Base-by-base conservation (phyloP, 2,329 filamentous ascomycete genomes). In the Eutypella sp. region DNA sequence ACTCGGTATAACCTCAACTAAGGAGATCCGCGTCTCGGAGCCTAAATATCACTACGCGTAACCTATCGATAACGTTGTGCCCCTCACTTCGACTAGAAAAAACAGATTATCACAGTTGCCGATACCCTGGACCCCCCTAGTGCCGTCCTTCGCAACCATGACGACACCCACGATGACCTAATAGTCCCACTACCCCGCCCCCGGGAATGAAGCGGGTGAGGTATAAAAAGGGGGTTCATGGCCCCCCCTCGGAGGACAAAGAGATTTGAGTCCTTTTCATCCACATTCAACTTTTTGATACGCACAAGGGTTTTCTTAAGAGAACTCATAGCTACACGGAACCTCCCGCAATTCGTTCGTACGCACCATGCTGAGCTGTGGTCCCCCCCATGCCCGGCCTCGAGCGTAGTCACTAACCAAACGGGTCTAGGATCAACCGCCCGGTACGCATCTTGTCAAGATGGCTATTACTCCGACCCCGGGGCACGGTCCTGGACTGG, bases 401-500 rank as follows among this genome's bases (percentile, higher is more conserved):
- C 19, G 13, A n/a, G 20, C 36, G 7, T 8, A 39, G n/a, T 24
- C 23, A 39, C 36, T 39, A 39, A 39, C 36, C 36, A 24, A n/a
- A n/a, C 20, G 23, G 15, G 11, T 39, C 19, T 39, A 39, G 20
- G 20, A n/a, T 19, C 11, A 39, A 38, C 11, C 36, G 19, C 48
- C 51, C 51, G 58, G 58, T 61, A 61, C 53, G 57, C 54, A 51
- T 47, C 47, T n/a, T 15, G 25, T 13, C 13, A 51, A 54, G 48
- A 52, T 54, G 57, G 53, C 52, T 38, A 46, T 45, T n/a, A n/a
- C n/a, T 51, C 41, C 50, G 44, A 41, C 45, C 48, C 40, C 25
- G 44, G 48, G 54, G 54, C 52, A 47, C 56, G 60, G 60, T 47
- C 56, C 57, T 47, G 46, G 29, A 46, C 55, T 49, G 57, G 58